Evolutionary conservation across 306 rosid species (phyloP), one percentile per base, ranked within the genome.

Genomic region (Potentilla sterilis): DNA sequence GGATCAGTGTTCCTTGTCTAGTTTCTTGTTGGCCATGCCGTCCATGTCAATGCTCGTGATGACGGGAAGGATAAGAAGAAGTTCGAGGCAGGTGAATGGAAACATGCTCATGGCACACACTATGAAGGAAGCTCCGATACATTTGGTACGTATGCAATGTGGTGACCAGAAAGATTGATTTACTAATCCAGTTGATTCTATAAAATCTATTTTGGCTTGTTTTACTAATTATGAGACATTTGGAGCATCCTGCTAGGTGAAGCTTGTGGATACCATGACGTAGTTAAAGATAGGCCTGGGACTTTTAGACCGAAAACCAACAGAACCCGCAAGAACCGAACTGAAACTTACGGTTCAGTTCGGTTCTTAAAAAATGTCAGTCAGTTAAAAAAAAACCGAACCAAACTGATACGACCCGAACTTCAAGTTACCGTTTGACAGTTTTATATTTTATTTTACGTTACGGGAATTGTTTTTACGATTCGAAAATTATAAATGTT

Each of bases 251-350:
- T 63, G 59, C 59, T 52, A 90, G 98, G 97, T 49, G 91, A 94
- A 70, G 94, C 91, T 12, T 93, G 98, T 75, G 98, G 96, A 46
- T 93, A 88, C 37, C 86, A 77, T 6, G 92, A 88, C 72, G 91
- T 91, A 38, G 89, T 79, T 6, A n/a, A n/a, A n/a, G n/a, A n/a
- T n/a, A n/a, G n/a, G n/a, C n/a, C n/a, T n/a, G n/a, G n/a, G n/a
- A n/a, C n/a, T n/a, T n/a, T n/a, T n/a, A n/a, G n/a, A n/a, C n/a
- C n/a, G n/a, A n/a, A n/a, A n/a, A n/a, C n/a, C n/a, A n/a, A n/a
- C n/a, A n/a, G n/a, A n/a, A n/a, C n/a, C n/a, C n/a, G n/a, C n/a
- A n/a, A n/a, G n/a, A n/a, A n/a, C n/a, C n/a, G n/a, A n/a, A n/a
- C n/a, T n/a, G n/a, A n/a, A n/a, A n/a, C n/a, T n/a, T n/a, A n/a